Conservation (phyloP, 108 stramenopile genomes). For the Cyclostephanos tholiformis region DNA sequence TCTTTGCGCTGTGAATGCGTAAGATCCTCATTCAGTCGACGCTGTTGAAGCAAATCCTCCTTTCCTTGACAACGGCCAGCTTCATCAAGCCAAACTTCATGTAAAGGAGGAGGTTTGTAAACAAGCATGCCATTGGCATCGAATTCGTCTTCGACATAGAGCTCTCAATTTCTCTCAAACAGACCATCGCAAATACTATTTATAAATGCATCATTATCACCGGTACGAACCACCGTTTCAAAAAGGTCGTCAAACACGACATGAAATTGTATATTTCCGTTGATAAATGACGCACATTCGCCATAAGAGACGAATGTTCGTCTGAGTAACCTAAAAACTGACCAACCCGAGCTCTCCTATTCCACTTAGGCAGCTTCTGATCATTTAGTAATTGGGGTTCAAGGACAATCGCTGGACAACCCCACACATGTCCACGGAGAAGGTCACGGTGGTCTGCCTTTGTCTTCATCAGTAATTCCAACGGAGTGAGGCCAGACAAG, state of each 20-base stretch:
- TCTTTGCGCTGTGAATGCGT: neutral
- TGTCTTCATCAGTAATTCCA: slow-evolving; percentile 19
- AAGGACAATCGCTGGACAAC: too few species aligned
- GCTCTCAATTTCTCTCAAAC: neutral
- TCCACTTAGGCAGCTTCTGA: too few species aligned
- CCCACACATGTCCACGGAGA: slow-evolving; percentile 26
- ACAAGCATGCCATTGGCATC: slow-evolving; percentile 11
- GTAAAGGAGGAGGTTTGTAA: slow-evolving; percentile 24
- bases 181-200: neutral
- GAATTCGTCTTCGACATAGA: slow-evolving; percentile 23
- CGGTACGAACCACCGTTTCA: slow-evolving; percentile 30
- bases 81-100: slow-evolving; percentile 28
- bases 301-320: slow-evolving; percentile 23
- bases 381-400: too few species aligned
- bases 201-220: neutral
- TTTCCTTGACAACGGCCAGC: neutral
- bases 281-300: slow-evolving; percentile 3
- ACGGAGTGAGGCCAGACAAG: slow-evolving; percentile 26
- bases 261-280: slow-evolving; percentile 13
- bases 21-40: neutral
- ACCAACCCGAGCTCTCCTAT: slow-evolving; percentile 16
- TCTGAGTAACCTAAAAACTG: slow-evolving; percentile 25
- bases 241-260: slow-evolving; percentile 34
- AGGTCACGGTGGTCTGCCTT: slow-evolving; percentile 31
- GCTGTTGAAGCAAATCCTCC: neutral